Percentiles rank a stretch among this genome's conserved stretches.
phyloP scores from a whole-genome alignment of 345 rosid species.

The Rhizophora apiculata region DNA sequence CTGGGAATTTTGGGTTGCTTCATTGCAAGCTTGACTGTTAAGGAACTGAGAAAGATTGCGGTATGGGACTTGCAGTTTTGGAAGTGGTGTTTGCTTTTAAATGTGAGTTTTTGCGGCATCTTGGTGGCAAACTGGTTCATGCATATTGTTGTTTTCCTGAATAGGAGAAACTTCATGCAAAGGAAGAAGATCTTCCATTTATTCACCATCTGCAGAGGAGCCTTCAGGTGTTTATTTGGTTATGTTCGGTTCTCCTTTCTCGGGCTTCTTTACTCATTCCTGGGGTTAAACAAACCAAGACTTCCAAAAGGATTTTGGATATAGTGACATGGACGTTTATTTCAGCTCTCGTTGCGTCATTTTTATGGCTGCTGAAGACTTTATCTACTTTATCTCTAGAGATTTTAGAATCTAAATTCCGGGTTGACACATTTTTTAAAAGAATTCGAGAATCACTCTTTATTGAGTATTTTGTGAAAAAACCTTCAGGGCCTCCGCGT shows the following conservation, averaged over 20 bases:
- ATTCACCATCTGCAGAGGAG: too few species aligned
- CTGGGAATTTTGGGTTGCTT: slow-evolving; percentile 28
- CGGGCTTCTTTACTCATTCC: too few species aligned
- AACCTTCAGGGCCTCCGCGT: slow-evolving; percentile 54
- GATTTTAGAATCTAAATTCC: slow-evolving; percentile 66
- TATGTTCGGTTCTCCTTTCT: too few species aligned
- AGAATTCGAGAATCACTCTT: slow-evolving; percentile 70
- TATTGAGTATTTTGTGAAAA: slow-evolving; percentile 59
- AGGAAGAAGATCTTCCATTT: too few species aligned
- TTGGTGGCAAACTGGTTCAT: too few species aligned
- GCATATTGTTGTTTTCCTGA: too few species aligned
- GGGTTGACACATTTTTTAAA: slow-evolving; percentile 63
- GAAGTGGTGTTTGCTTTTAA: not conserved
- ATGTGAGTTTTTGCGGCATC: too few species aligned
- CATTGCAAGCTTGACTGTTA: slow-evolving; percentile 49
- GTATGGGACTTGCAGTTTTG: slow-evolving; percentile 43
- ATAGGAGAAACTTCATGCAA: too few species aligned
- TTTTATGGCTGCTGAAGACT: slow-evolving; percentile 61
- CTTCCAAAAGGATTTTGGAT: too few species aligned
- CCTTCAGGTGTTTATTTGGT: too few species aligned
- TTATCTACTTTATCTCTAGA: slow-evolving; percentile 52
- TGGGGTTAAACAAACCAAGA: too few species aligned
- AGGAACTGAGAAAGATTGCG: slow-evolving; percentile 18
- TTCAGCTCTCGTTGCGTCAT: slow-evolving; percentile 8
- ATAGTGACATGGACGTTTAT: too few species aligned